These are phyloP conservation scores for Fusarium sp. DNA, from an alignment of 2,329 filamentous ascomycete genomes.

Conservation along the genomic window DNA sequence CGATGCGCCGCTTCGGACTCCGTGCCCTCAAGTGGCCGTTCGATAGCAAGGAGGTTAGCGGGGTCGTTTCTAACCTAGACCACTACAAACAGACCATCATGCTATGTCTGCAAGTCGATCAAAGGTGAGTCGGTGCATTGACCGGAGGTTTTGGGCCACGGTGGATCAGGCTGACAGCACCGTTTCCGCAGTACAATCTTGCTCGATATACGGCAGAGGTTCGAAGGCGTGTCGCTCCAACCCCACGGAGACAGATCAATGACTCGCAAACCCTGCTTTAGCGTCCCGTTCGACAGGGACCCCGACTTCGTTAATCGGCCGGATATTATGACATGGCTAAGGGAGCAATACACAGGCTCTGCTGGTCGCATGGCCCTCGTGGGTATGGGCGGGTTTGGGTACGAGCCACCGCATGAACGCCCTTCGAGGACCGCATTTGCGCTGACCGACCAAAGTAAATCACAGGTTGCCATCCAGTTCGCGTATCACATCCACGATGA, in stretches of 20 bases:
- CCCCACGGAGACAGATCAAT: background rate
- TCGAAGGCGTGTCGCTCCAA: background rate
- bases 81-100: background rate
- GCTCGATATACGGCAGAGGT: background rate
- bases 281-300: conserved; percentile 45
- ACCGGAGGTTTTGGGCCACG: too few relatives aligned
- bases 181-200: conserved; percentile 3
- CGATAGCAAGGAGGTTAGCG: conserved; percentile 17
- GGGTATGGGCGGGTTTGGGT: conserved; percentile 49
- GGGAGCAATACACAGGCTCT: conserved; percentile 26
- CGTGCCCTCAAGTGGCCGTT: conserved; percentile 21
- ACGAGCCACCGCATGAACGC: background rate
- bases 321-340: conserved; percentile 40
- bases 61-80: conserved; percentile 6
- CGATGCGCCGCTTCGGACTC: conserved; percentile 6
- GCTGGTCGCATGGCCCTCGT: conserved; percentile 43
- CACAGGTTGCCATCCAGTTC: conserved; percentile 49
- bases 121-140: background rate
- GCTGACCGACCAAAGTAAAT: conserved; percentile 30
- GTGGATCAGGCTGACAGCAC: too few relatives aligned
- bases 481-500: conserved; percentile 42
- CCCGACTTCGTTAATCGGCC: conserved; percentile 45
- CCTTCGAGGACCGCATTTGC: background rate
- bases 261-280: background rate
- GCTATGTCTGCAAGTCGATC: conserved; percentile 1